Evolutionary conservation across 192 early-diverging fungal genomes (phyloP).

Genomic region (Podila epicladia): DNA sequence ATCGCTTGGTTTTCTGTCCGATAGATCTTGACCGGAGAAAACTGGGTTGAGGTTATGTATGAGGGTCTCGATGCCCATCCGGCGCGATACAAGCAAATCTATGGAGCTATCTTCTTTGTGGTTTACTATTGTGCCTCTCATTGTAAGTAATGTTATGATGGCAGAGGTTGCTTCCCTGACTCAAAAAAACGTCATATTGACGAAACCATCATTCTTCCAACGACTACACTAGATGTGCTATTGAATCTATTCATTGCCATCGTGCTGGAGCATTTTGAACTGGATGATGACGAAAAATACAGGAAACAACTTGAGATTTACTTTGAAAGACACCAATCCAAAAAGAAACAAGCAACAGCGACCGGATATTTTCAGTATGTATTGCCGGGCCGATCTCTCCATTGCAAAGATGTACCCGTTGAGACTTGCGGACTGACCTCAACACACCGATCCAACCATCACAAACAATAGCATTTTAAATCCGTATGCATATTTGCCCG

Average conservation of each 20-base stretch:
- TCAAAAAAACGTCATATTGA: background rate
- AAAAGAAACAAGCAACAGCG: slow-evolving; percentile 36
- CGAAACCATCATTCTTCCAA: too few relatives aligned
- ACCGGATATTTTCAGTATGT: slow-evolving; percentile 48
- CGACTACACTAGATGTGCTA: slow-evolving; percentile 53
- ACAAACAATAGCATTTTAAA: slow-evolving; percentile 20
- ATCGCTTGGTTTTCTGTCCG: background rate
- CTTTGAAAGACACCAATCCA: slow-evolving; percentile 39
- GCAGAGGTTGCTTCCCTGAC: background rate
- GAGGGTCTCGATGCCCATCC: slow-evolving; percentile 52
- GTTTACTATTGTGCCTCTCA: slow-evolving; percentile 66
- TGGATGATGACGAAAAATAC: slow-evolving; percentile 67
- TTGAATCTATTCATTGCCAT: slow-evolving; percentile 74
- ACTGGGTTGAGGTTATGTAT: slow-evolving; percentile 68
- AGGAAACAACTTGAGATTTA: slow-evolving; percentile 58
- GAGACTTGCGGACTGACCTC: too few relatives aligned
- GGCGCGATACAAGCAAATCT: slow-evolving; percentile 36
- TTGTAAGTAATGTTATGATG: slow-evolving; percentile 45
- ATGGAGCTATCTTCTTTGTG: slow-evolving; percentile 56
- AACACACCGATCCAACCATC: slow-evolving; percentile 4
- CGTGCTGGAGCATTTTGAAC: slow-evolving; percentile 69
- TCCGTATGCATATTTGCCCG: slow-evolving; percentile 41
- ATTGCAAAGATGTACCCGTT: slow-evolving; percentile 27
- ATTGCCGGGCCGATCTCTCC: slow-evolving; percentile 26
- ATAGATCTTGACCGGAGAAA: slow-evolving; percentile 66